phyloP scores from a whole-genome alignment of 768 basidiomycete genomes.

The Lactifluus pinguis region DNA sequence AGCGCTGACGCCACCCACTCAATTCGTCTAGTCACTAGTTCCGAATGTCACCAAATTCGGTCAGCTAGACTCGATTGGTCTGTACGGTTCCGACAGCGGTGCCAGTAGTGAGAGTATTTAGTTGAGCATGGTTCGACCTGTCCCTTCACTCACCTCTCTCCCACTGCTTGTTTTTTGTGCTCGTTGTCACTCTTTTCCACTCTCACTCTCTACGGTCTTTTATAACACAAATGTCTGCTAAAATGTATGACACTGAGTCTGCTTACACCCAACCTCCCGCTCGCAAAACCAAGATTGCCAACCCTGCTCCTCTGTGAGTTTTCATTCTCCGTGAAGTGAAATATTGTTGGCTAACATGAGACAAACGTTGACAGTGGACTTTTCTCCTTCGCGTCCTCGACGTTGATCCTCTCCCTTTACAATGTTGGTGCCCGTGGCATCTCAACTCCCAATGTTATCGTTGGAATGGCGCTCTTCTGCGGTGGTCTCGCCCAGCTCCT shows the following conservation, averaged over 20 bases:
- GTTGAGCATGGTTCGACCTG: neutral
- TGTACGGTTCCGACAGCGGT: neutral
- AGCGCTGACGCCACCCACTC: no score
- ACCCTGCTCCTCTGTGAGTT: slow-evolving; percentile 38
- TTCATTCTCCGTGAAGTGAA: neutral
- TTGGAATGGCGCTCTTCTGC: slow-evolving; percentile 80
- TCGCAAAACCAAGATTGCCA: slow-evolving; percentile 1
- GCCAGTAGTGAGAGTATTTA: no score
- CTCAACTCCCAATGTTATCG: slow-evolving; percentile 53
- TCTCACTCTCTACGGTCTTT: neutral
- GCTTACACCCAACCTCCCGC: neutral
- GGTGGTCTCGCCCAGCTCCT: slow-evolving; percentile 82
- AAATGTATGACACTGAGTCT: slow-evolving; percentile 1
- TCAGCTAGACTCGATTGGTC: neutral
- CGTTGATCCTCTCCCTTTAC: slow-evolving; percentile 68
- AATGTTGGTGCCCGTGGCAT: slow-evolving; percentile 53
- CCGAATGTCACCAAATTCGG: neutral
- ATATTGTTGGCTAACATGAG: neutral
- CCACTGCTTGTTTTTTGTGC: neutral
- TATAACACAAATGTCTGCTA: slow-evolving; percentile 2
- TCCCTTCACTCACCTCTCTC: neutral
- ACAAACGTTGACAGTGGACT: slow-evolving; percentile 64
- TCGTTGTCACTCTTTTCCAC: neutral
- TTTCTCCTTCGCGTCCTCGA: slow-evolving; percentile 78
- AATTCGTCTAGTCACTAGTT: no score